Percentiles rank a stretch among this genome's conserved stretches.
Conservation (phyloP, 495 filamentous ascomycete genomes). For the Podospora bellae-mahoneyi region DNA sequence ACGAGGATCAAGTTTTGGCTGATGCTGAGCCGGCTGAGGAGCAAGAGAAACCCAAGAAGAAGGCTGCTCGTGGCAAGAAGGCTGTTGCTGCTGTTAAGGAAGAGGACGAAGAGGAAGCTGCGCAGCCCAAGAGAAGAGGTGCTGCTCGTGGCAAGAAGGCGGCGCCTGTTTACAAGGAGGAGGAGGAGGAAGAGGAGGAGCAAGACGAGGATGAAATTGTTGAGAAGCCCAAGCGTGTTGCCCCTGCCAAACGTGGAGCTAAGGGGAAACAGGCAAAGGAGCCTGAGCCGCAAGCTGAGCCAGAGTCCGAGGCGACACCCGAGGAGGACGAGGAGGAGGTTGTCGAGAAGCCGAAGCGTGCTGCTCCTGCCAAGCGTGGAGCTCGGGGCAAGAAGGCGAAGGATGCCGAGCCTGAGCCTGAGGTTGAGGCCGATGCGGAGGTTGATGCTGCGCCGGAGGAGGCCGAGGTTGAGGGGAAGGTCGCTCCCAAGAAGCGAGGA, state of each 20-base stretch:
- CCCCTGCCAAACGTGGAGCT: slow-evolving; percentile 12
- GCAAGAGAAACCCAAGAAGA: slow-evolving; percentile 19
- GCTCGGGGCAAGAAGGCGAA: slow-evolving; percentile 22
- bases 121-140: slow-evolving; percentile 14
- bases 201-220: slow-evolving; percentile 15
- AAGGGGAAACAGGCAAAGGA: slow-evolving; percentile 13
- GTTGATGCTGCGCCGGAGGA: slow-evolving; percentile 24
- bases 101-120: slow-evolving; percentile 27
- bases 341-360: slow-evolving; percentile 15
- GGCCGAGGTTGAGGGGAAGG: slow-evolving; percentile 18
- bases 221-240: slow-evolving; percentile 11
- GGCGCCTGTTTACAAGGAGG: slow-evolving; percentile 18
- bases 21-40: slow-evolving; percentile 25
- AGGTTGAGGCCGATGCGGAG: slow-evolving; percentile 17
- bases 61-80: slow-evolving; percentile 19
- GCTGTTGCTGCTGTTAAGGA: slow-evolving; percentile 14
- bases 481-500: slow-evolving; percentile 27
- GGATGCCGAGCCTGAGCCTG: slow-evolving; percentile 23
- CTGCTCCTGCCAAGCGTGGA: slow-evolving; percentile 18
- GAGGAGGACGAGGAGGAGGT: slow-evolving; percentile 19
- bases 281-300: slow-evolving; percentile 5
- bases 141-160: slow-evolving; percentile 11
- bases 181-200: slow-evolving; percentile 26
- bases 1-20: slow-evolving; percentile 24
- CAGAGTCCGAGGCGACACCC: slow-evolving; percentile 13